Evolutionary conservation across 345 rosid species (phyloP).

Genomic region (Rhizophora apiculata): DNA sequence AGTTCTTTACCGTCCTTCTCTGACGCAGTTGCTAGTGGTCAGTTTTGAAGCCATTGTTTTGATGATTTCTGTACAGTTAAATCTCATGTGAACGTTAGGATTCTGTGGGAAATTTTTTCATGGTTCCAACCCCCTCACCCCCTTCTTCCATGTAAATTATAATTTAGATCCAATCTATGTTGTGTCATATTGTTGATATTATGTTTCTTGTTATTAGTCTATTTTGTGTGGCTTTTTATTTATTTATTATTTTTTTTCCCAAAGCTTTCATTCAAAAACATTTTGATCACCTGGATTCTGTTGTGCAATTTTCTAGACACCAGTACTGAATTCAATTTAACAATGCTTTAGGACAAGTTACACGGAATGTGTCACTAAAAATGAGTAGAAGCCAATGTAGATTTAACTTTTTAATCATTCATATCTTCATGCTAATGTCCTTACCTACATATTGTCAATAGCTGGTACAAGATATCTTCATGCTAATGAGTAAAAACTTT

Average conservation of each 20-base stretch:
- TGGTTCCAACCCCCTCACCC: too few relatives aligned
- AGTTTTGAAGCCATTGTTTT: slow-evolving; percentile 35
- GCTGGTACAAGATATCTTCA: too few relatives aligned
- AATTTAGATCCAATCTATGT: too few relatives aligned
- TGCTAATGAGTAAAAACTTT: too few relatives aligned
- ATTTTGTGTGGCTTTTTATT: slow-evolving; percentile 2
- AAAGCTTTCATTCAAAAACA: background rate
- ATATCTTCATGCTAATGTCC: too few relatives aligned
- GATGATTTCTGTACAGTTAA: slow-evolving; percentile 12
- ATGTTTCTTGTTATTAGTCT: background rate
- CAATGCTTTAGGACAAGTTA: background rate
- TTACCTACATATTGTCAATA: too few relatives aligned
- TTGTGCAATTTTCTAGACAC: slow-evolving; percentile 1
- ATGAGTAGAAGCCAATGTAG: background rate
- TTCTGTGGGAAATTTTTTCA: background rate
- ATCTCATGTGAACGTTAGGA: background rate
- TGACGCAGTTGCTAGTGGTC: slow-evolving; percentile 82
- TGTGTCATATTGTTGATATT: too few relatives aligned
- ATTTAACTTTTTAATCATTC: too few relatives aligned
- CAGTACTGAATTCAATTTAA: background rate
- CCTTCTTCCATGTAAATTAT: too few relatives aligned
- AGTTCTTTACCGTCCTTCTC: slow-evolving; percentile 82
- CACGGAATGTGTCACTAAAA: background rate
- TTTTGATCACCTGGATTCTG: background rate
- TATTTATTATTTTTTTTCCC: background rate